phyloP scores from a whole-genome alignment of 2,329 filamentous ascomycete species.

The Blastomyces silverae region DNA sequence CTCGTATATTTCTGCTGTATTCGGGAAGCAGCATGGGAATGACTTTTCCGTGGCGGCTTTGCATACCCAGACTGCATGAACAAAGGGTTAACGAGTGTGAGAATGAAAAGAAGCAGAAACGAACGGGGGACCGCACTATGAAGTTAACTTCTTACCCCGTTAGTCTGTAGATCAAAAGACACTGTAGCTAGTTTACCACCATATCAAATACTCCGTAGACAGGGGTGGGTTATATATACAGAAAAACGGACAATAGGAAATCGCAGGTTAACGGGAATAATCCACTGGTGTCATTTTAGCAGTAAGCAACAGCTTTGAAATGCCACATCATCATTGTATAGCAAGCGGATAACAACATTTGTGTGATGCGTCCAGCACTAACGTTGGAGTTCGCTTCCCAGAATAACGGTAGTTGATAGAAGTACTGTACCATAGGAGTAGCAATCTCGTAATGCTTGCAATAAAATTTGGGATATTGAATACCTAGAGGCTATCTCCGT shows the following conservation, averaged over 20 bases:
- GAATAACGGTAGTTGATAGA: neutral
- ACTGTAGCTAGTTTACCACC: neutral
- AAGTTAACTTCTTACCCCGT: neutral
- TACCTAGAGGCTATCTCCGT: no score
- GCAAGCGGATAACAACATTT: neutral
- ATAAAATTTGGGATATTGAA: neutral
- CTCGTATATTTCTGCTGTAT: neutral
- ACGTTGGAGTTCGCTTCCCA: neutral
- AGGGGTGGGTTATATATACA: neutral
- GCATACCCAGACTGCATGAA: neutral
- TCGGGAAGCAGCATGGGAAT: neutral
- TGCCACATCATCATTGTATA: conserved; percentile 3
- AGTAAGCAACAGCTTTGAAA: neutral
- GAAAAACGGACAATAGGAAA: neutral
- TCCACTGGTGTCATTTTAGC: neutral
- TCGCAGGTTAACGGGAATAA: neutral
- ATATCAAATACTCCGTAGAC: neutral
- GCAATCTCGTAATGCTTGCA: neutral
- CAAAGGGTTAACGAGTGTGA: neutral
- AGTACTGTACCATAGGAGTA: neutral
- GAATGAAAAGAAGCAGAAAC: neutral
- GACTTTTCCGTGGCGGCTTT: neutral
- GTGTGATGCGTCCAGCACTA: no score
- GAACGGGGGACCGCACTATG: neutral
- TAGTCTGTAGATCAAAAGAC: neutral